Evolutionary conservation across 495 filamentous ascomycete species (phyloP), one percentile per base, ranked within the genome.

Genomic region (Haplographium delicatum): DNA sequence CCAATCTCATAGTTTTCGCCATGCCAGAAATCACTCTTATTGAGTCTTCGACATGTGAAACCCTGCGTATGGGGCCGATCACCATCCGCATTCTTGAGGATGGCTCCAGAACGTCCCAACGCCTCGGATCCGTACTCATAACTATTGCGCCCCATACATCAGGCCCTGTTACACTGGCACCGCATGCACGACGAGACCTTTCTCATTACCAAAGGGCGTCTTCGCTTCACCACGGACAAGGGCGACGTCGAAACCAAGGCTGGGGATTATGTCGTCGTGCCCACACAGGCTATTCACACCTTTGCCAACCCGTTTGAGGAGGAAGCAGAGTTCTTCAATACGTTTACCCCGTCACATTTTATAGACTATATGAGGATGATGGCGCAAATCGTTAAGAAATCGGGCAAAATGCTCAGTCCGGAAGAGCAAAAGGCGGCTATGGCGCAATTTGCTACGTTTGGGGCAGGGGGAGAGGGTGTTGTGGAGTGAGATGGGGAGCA

Each of bases 111-210:
- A 68, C 70, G 66, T 71, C 74, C 55, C 72, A 76, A 60, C 71
- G 75, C 40, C 63, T 80, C 51, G 70, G 73, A 45, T 41, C 57
- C 23, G 68, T 75, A 28, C 64, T 72, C 45, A 56, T 79, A 44
- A 70, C 64, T 47, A 42, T 81, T 8, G 71, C 73, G 1, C 62
- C 74, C 0, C 66, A 65, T 1, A 69, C 67, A 10, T 60, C 69
- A 4, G 77, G 74, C 3, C 77, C 76, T 6, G 65, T 50, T 60
- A 2, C 65, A 70, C 57, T 73, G 66, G 69, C 68, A 71, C 59
- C 65, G 68, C 51, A 72, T 79, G 68, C 77, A 80, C 60, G 74
- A 79, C 52, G 74, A 79, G 63, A 68, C 72, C 24, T 81, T 80
- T 64, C 62, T 78, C 34, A 63, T 78, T 20, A 77, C 68, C 5